Evolutionary conservation across 176 grass and related monocot species (phyloP).

Genomic region (Puya raimondii): DNA sequence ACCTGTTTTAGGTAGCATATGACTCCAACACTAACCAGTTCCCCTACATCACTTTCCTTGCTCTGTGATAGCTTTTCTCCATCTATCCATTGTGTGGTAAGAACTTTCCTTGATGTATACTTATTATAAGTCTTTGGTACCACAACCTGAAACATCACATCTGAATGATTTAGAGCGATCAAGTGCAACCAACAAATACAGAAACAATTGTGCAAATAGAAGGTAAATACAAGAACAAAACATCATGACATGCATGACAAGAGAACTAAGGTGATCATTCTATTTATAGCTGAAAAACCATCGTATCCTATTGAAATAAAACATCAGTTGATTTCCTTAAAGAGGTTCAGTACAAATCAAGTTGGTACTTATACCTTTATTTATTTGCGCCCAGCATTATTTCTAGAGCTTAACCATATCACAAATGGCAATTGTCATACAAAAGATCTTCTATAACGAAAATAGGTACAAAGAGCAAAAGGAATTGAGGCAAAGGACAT

Average conservation of each 20-base stretch:
- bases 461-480: neutral
- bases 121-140: conserved; percentile 81
- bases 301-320: too few species aligned
- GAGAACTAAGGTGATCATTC: too few species aligned
- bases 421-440: neutral
- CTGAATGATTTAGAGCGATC: neutral
- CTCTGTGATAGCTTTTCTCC: conserved; percentile 96
- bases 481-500: neutral
- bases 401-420: neutral
- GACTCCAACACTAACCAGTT: conserved; percentile 89
- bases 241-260: neutral
- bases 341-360: too few species aligned
- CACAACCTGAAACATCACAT: conserved; percentile 45
- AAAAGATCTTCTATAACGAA: neutral
- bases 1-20: conserved; percentile 99
- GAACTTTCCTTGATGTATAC: conserved; percentile 91
- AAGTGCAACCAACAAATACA: neutral
- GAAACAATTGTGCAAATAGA: neutral
- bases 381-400: neutral
- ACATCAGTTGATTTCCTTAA: too few species aligned
- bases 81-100: conserved; percentile 82
- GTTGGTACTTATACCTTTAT: too few species aligned
- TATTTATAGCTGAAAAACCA: too few species aligned
- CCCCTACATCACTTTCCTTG: conserved; percentile 82
- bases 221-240: neutral